A percentile compares a stretch with the other conserved stretches of the same genome.
phyloP scores from a whole-genome alignment of 441 rosid genomes.

The Corymbia citriodora region DNA sequence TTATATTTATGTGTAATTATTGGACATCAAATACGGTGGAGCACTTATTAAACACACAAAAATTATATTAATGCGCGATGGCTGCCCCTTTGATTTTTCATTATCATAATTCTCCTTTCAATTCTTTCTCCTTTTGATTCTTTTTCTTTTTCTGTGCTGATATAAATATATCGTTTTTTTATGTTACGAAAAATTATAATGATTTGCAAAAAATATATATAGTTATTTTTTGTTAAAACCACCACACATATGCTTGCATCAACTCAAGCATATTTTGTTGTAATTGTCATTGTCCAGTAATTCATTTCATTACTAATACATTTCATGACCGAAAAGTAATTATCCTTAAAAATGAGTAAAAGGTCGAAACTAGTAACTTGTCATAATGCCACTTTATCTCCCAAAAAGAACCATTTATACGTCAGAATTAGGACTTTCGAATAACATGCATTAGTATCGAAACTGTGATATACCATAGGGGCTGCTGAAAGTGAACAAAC shows the following conservation, averaged over 20 bases:
- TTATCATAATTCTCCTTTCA: too few species aligned
- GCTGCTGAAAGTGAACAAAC: constrained; percentile 36
- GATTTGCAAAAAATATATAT: too few species aligned
- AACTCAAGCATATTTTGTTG: background rate
- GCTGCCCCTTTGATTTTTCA: background rate
- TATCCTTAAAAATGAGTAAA: background rate
- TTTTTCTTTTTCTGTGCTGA: background rate
- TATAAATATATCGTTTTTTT: too few species aligned
- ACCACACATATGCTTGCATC: background rate
- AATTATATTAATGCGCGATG: too few species aligned
- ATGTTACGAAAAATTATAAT: background rate
- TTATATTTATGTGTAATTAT: too few species aligned
- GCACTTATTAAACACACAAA: too few species aligned
- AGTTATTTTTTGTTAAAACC: too few species aligned
- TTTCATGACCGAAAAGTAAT: background rate
- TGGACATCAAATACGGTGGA: too few species aligned
- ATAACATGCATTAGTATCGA: background rate
- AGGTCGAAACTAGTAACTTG: background rate
- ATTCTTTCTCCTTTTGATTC: background rate
- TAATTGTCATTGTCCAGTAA: background rate
- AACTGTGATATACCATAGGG: constrained; percentile 30
- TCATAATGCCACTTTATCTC: fast-evolving
- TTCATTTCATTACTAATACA: background rate
- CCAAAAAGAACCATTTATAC: background rate
- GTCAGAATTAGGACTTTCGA: background rate